Conservation (phyloP, 805 yeast genomes). For the Wickerhamiella spandovensis region DNA sequence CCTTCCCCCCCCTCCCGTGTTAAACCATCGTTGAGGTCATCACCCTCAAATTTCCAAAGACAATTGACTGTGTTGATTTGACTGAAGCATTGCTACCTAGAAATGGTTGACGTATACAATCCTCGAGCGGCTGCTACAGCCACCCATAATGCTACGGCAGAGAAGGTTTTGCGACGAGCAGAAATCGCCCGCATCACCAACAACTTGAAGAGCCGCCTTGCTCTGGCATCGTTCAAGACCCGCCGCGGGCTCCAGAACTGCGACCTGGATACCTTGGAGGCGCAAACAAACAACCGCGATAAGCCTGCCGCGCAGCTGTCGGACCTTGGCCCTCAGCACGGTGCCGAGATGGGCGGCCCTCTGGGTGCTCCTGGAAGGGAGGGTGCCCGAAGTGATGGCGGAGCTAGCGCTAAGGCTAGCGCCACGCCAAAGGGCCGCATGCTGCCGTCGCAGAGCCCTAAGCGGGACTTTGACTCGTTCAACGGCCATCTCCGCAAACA, state of each 20-base stretch:
- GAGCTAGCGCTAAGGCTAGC: too few species aligned
- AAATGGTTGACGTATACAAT: not conserved
- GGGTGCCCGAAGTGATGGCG: not conserved
- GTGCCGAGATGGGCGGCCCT: not conserved
- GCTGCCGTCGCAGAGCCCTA: not conserved
- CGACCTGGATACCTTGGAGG: constrained; percentile 26
- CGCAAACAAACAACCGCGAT: constrained; percentile 15
- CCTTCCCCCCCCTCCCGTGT: not conserved
- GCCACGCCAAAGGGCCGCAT: too few species aligned
- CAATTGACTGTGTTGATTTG: not conserved
- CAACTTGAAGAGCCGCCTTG: constrained; percentile 29
- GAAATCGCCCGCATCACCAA: constrained; percentile 30
- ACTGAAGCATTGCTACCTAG: not conserved
- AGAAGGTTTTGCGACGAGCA: constrained; percentile 30
- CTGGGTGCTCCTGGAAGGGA: not conserved
- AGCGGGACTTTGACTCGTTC: not conserved
- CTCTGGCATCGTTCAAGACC: constrained; percentile 30
- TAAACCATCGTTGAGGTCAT: not conserved
- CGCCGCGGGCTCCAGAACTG: constrained; percentile 28
- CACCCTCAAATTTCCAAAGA: not conserved
- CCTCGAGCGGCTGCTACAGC: not conserved
- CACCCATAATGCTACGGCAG: constrained; percentile 13
- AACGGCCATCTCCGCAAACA: not conserved
- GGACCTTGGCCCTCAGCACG: not conserved
- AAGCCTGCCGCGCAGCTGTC: too few species aligned